Conservation (phyloP, 176 grass and related monocot genomes). For the Cenchrus purpureus region DNA sequence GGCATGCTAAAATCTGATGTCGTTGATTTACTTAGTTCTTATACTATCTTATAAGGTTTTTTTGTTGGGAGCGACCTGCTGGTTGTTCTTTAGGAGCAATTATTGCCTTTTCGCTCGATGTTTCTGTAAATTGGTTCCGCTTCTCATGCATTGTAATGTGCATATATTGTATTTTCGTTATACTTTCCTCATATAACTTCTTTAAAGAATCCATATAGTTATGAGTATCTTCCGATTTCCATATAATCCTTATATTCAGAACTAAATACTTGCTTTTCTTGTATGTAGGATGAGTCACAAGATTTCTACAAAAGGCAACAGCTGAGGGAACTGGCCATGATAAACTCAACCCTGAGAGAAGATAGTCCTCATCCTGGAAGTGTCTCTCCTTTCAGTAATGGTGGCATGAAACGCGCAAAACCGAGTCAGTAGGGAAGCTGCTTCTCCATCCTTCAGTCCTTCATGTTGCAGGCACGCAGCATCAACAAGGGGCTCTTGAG, state of each 20-base stretch:
- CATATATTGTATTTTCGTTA: background rate
- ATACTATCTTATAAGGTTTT: background rate
- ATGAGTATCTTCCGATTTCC: background rate
- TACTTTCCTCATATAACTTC: background rate
- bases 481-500: conserved; percentile 25
- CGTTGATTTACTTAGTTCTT: background rate
- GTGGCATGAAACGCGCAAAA: conserved; percentile 86
- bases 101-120: background rate
- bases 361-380: conserved; percentile 83
- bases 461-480: background rate
- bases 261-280: conserved; percentile 19
- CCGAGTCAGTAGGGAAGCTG: conserved; percentile 54
- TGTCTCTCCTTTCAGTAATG: conserved; percentile 79
- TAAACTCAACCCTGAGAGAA: conserved; percentile 78
- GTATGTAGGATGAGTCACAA: conserved; percentile 82
- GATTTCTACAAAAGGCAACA: conserved; percentile 94
- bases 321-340: conserved; percentile 78
- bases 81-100: background rate
- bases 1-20: background rate
- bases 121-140: background rate
- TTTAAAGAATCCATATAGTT: background rate
- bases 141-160: background rate
- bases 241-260: background rate
- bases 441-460: background rate
- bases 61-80: background rate